Evolutionary conservation across 495 filamentous ascomycete genomes (phyloP), one percentile per base, ranked within the genome.

Genomic region (Oidiodendron maius): DNA sequence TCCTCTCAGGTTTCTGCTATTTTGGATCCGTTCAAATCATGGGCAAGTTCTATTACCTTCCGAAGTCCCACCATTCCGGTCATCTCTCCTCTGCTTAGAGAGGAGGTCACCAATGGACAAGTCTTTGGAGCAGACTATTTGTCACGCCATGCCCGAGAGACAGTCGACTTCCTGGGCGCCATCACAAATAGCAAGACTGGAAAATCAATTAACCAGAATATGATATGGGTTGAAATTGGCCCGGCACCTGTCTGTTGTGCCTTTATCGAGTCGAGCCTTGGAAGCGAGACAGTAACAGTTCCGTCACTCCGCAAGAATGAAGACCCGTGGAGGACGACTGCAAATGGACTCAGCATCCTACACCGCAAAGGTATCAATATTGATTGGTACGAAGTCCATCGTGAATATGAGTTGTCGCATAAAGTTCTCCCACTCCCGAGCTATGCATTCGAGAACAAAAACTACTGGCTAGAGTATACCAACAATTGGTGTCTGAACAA

Each of bases 381-480:
- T 48, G 63, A 80, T 60, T 95, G 87, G 84, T 77, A 76, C 48
- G 86, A 88, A 61, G 87, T 81, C 56, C 86, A 90, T 64, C 72
- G 77, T 20, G 81, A 85, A 59, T 91, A 87, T 58, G 62, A 63
- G 37, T 55, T 66, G 4, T 74, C 68, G 12, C 78, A 79, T 30
- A 69, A 76, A 26, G 72, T 89, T 13, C 62, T 93, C 1, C 63
- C 76, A 6, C 74, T 94, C 2, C 89, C 89, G 17, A 63, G 77
- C 4, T 95, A 95, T 58, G 76, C 74, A 13, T 95, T 83, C 70
- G 85, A 93, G 48, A 60, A 78, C 23, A 90, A 88, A 70, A 80
- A 84, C 53, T 88, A 88, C 64, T 93, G 87, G 87, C 75, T 91
- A n/a, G 71, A 80, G 9, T 91, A 90, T 63, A 71, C 66, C 9